Conservation (phyloP, 495 filamentous ascomycete species). For the Astrothelium subdiscretum region DNA sequence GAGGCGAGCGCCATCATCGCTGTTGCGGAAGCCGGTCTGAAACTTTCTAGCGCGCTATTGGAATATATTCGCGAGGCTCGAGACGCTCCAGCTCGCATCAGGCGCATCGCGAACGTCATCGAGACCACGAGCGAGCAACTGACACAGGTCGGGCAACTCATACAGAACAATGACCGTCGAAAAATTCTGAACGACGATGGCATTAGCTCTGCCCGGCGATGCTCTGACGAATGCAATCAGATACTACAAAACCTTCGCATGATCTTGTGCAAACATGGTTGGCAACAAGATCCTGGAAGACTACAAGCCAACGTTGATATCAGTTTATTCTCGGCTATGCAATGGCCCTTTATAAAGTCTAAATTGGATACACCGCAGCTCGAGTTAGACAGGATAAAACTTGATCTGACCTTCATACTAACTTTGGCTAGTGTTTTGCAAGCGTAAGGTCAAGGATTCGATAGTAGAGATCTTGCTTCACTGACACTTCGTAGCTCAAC, state of each 20-base stretch:
- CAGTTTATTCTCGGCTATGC: not conserved
- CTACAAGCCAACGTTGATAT: not conserved
- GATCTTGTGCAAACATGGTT: not conserved
- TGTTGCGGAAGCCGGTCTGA: not conserved
- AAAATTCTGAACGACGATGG: not conserved
- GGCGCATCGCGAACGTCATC: not conserved
- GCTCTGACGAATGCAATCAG: not conserved
- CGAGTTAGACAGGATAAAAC: not conserved
- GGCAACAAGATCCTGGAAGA: not conserved
- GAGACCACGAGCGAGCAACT: constrained; percentile 1
- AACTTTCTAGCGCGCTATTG: not conserved
- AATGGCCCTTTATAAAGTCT: not conserved
- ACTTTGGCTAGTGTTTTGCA: not conserved
- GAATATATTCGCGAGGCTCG: not conserved
- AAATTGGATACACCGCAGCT: not conserved
- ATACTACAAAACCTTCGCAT: not conserved
- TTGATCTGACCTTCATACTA: not conserved
- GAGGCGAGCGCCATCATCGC: not conserved
- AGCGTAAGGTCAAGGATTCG: not conserved
- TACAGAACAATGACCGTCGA: not conserved
- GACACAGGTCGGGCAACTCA: not conserved
- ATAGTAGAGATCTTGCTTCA: not conserved
- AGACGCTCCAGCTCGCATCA: not conserved
- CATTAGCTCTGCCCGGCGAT: not conserved
- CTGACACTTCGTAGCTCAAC: not conserved